A percentile compares a stretch with the other conserved stretches of the same genome.
Evolutionary conservation across 257 asterid species (phyloP).

Genomic region (Forsythia viridissima): DNA sequence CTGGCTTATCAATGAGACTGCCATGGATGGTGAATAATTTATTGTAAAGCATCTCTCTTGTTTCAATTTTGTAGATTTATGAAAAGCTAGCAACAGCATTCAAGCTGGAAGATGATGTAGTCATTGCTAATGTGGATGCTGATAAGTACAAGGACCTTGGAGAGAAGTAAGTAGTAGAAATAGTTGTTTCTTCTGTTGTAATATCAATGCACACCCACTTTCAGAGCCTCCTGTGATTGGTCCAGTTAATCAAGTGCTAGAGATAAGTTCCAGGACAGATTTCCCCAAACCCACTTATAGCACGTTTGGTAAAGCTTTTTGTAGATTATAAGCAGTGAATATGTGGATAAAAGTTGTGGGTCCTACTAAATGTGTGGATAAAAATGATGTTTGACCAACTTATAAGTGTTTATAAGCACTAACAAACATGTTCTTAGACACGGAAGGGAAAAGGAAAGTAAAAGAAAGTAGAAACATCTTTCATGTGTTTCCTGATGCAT

Average conservation of each 20-base stretch:
- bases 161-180: conserved; percentile 63
- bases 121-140: conserved; percentile 88
- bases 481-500: conserved; percentile 14
- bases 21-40: conserved; percentile 14
- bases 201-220: not conserved
- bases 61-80: conserved; percentile 51
- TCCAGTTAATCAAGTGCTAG: not conserved
- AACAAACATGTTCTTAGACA: too few relatives aligned
- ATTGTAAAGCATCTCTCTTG: conserved; percentile 12
- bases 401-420: too few relatives aligned
- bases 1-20: conserved; percentile 19
- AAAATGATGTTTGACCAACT: too few relatives aligned
- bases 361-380: too few relatives aligned
- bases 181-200: not conserved
- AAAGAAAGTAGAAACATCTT: not conserved
- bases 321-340: too few relatives aligned
- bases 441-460: not conserved
- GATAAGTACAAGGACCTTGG: conserved; percentile 78
- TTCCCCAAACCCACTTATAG: not conserved
- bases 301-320: too few relatives aligned
- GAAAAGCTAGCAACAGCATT: conserved; percentile 92
- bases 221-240: conserved; percentile 6
- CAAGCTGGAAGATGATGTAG: conserved; percentile 69
- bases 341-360: too few relatives aligned
- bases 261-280: conserved; percentile 9